A percentile compares a stretch with the other conserved stretches of the same genome.
Evolutionary conservation across 306 rosid genomes (phyloP).

Genomic region (Gleditsia sinensis): DNA sequence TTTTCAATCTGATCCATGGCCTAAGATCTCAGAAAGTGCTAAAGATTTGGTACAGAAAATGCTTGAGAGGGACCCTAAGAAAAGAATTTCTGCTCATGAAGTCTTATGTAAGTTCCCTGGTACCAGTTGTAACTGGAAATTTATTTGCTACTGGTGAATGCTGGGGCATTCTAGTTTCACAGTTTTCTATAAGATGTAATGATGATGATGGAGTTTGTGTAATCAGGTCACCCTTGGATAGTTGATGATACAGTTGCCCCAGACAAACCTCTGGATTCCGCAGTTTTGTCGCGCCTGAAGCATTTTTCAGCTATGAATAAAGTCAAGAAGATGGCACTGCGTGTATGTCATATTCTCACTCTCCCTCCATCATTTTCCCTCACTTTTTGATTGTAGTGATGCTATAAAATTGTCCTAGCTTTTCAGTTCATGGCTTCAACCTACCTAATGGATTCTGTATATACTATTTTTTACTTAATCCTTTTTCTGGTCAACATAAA

Average conservation of each 20-base stretch:
- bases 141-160: slow-evolving; percentile 24
- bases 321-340: slow-evolving; percentile 87
- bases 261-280: slow-evolving; percentile 84
- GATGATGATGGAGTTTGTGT: slow-evolving; percentile 31
- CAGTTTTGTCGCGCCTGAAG: slow-evolving; percentile 88
- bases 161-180: slow-evolving; percentile 1
- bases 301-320: slow-evolving; percentile 92
- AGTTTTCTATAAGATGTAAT: slow-evolving; percentile 21
- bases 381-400: slow-evolving; percentile 24
- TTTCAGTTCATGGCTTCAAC: slow-evolving; percentile 11
- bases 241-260: slow-evolving; percentile 86
- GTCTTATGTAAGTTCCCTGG: slow-evolving; percentile 70
- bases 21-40: slow-evolving; percentile 75
- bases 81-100: slow-evolving; percentile 81
- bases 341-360: slow-evolving; percentile 45
- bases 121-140: slow-evolving; percentile 22
- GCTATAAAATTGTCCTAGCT: not conserved
- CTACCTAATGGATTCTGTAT: not conserved
- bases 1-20: slow-evolving; percentile 87
- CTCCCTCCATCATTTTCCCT: not conserved
- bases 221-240: slow-evolving; percentile 89
- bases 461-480: not conserved
- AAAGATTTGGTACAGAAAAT: slow-evolving; percentile 71
- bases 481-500: not conserved
- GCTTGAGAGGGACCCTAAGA: slow-evolving; percentile 79